Evolutionary conservation across 2,329 filamentous ascomycete species (phyloP), one percentile per base, ranked within the genome.

Genomic region (Hypoxylon sp.): DNA sequence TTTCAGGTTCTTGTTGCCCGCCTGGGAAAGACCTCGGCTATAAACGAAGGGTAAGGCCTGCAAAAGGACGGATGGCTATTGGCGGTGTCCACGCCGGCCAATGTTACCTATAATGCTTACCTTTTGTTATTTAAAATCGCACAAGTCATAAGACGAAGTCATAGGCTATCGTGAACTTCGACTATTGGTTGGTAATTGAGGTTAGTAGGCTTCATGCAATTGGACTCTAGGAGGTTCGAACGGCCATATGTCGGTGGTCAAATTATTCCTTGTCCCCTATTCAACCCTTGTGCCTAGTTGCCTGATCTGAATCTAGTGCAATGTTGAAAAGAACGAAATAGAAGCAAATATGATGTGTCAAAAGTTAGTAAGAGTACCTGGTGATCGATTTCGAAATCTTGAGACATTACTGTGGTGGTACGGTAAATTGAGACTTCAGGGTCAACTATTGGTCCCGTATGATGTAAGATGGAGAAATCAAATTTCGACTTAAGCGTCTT

Each of bases 11-110:
- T 42, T 44, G 33, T 54, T 22, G 31, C 42, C 25, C 27, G 30
- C 49, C 54, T n/a, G 54, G 37, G 40, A 30, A 27, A 50, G 30
- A 51, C 42, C 60, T 54, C 55, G 46, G 59, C 20, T 49, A 11
- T 22, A 7, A 22, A 20, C 22, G 30, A 48, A 22, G 20, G 20
- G 20, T 20, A 20, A 20, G 20, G 33, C 46, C 33, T 42, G n/a
- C 25, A 14, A 49, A 33, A 30, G 4, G n/a, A 42, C 31, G 48
- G 35, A 48, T 58, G 59, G 63, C 25, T 66, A 63, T 61, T 49
- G n/a, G 44, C 55, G 59, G 62, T 40, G 51, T 46, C 11, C 17
- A 48, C 35, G 57, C 42, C 31, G 44, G 40, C 27, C 22, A 48
- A 54, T 61, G 58, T 14, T 44, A 61, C 35, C 35, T 30, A 31